Evolutionary conservation across 2,329 filamentous ascomycete genomes (phyloP).

Genomic region (Didymella exigua): DNA sequence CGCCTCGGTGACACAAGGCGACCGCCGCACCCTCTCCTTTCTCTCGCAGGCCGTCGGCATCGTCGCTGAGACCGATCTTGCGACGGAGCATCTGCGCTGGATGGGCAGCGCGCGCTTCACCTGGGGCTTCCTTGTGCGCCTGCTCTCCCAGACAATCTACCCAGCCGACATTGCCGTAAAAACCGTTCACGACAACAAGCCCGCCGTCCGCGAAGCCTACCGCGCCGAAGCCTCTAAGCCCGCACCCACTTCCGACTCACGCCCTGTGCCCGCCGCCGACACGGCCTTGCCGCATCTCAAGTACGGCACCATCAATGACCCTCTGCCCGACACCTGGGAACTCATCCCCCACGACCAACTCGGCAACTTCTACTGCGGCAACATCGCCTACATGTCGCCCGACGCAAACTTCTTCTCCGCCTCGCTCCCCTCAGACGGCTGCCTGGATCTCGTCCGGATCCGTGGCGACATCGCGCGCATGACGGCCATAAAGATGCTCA

Average conservation of each 20-base stretch:
- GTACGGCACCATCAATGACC: slow-evolving; percentile 80
- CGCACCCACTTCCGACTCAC: slow-evolving; percentile 29
- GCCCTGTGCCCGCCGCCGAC: slow-evolving; percentile 25
- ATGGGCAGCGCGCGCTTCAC: slow-evolving; percentile 88
- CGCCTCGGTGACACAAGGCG: slow-evolving; percentile 83
- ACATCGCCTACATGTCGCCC: slow-evolving; percentile 91
- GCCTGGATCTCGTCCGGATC: slow-evolving; percentile 82
- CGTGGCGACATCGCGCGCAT: slow-evolving; percentile 73
- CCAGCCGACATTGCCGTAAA: slow-evolving; percentile 89
- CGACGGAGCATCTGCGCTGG: slow-evolving; percentile 89
- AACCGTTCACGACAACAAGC: slow-evolving; percentile 78
- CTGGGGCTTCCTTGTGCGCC: slow-evolving; percentile 77
- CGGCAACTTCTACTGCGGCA: slow-evolving; percentile 92
- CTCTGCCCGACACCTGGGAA: slow-evolving; percentile 78
- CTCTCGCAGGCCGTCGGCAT: slow-evolving; percentile 89
- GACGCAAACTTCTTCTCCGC: slow-evolving; percentile 88
- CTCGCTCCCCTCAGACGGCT: slow-evolving; percentile 80
- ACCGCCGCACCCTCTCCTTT: slow-evolving; percentile 78
- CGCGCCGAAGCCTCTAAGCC: slow-evolving; percentile 43
- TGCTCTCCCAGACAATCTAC: slow-evolving; percentile 78
- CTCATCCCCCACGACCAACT: slow-evolving; percentile 75
- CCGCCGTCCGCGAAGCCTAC: slow-evolving; percentile 75
- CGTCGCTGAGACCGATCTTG: slow-evolving; percentile 87
- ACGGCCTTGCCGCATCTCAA: slow-evolving; percentile 69
- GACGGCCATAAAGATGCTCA: slow-evolving; percentile 71